Conservation (phyloP, 2,329 filamentous ascomycete species). For the Beauveria sp. region DNA sequence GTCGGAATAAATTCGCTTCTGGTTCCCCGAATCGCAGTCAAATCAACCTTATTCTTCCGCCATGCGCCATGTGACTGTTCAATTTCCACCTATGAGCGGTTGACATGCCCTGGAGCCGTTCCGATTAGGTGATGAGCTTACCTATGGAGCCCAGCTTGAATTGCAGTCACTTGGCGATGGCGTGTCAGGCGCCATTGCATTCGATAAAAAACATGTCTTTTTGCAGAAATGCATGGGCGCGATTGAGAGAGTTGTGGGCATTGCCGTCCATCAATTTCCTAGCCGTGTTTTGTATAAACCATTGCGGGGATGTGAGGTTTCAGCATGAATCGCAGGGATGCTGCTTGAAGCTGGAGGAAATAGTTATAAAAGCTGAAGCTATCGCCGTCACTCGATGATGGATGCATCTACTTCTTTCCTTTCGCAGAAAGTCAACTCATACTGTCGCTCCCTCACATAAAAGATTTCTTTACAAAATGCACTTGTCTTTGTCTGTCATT, state of each 20-base stretch:
- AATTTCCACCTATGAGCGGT: slow-evolving; percentile 3
- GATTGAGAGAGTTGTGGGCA: background rate
- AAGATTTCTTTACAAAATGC: background rate
- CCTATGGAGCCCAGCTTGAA: background rate
- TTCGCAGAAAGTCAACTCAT: background rate
- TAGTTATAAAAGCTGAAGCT: background rate
- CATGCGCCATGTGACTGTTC: background rate
- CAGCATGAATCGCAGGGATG: no score
- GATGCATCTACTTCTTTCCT: background rate
- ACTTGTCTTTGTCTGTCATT: background rate
- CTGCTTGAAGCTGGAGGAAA: background rate
- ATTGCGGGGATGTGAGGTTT: background rate
- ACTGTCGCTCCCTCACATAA: background rate
- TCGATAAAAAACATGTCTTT: background rate
- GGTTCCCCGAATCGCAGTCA: background rate
- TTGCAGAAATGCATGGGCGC: background rate
- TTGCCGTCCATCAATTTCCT: background rate
- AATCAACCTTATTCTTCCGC: background rate
- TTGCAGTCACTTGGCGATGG: background rate
- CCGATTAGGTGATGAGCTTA: background rate
- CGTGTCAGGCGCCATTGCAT: background rate
- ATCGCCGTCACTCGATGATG: background rate
- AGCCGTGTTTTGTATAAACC: background rate
- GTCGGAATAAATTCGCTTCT: background rate
- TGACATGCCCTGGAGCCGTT: background rate